A percentile compares a stretch with the other conserved stretches of the same genome.
phyloP scores from a whole-genome alignment of 2,329 filamentous ascomycete genomes.

The Hirsutella minnesotensis region DNA sequence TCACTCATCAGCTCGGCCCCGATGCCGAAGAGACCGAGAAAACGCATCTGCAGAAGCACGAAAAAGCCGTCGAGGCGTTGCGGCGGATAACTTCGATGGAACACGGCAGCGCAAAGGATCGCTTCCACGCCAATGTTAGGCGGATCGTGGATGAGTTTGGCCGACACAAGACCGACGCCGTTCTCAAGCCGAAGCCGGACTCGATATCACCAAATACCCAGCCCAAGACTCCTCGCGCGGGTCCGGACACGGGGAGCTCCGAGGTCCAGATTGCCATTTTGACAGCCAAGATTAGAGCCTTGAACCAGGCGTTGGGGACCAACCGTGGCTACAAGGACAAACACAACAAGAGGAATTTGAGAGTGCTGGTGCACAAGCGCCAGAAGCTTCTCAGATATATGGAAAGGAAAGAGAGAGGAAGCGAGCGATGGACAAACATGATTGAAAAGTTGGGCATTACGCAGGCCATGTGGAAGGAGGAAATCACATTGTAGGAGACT shows the following conservation, averaged over 20 bases:
- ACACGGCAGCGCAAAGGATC: conserved; percentile 69
- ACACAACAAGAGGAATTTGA: conserved; percentile 83
- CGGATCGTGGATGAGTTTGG: conserved; percentile 83
- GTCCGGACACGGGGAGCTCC: conserved; percentile 84
- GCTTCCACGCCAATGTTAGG: conserved; percentile 68
- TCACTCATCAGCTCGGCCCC: conserved; percentile 28
- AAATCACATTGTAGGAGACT: conserved; percentile 47
- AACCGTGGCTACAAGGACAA: conserved; percentile 72
- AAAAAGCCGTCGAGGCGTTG: conserved; percentile 63
- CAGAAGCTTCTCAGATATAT: conserved; percentile 85
- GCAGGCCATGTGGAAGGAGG: conserved; percentile 79
- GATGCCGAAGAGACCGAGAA: conserved; percentile 20
- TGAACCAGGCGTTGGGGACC: conserved; percentile 60
- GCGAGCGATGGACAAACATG: conserved; percentile 79
- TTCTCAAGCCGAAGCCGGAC: conserved; percentile 50
- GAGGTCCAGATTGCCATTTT: conserved; percentile 97
- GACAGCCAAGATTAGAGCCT: conserved; percentile 80
- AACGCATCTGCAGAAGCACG: conserved; percentile 43
- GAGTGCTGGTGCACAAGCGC: conserved; percentile 73
- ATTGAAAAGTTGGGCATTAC: conserved; percentile 75
- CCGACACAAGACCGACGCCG: conserved; percentile 72
- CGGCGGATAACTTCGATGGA: conserved; percentile 65
- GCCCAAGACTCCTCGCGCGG: conserved; percentile 47
- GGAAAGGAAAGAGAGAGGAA: conserved; percentile 79
- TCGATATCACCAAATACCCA: conserved; percentile 27